A percentile compares a stretch with the other conserved stretches of the same genome.
phyloP scores from a whole-genome alignment of 495 filamentous ascomycete genomes.

The Xylaria nigripes region DNA sequence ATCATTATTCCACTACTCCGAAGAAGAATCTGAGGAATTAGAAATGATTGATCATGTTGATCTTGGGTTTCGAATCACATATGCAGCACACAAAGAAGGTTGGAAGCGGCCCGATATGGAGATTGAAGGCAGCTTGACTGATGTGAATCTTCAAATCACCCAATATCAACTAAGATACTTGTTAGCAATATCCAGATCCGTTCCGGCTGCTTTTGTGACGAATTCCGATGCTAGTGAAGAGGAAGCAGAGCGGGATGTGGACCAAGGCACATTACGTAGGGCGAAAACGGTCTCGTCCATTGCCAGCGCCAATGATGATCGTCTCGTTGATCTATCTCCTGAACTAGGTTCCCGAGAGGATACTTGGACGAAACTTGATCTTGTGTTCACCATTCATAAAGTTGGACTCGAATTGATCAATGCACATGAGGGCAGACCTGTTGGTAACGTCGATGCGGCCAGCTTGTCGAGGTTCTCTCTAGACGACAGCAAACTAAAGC shows the following conservation, averaged over 20 bases:
- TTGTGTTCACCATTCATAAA: slow-evolving; percentile 81
- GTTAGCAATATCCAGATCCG: slow-evolving; percentile 71
- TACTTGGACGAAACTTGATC: slow-evolving; percentile 87
- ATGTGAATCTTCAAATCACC: slow-evolving; percentile 82
- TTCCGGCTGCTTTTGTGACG: slow-evolving; percentile 76
- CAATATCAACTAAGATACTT: slow-evolving; percentile 86
- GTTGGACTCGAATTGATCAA: slow-evolving; percentile 84
- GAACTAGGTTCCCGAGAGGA: slow-evolving; percentile 56
- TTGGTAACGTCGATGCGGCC: slow-evolving; percentile 67
- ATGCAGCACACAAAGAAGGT: slow-evolving; percentile 73
- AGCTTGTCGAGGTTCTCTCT: slow-evolving; percentile 90
- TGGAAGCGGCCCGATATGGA: slow-evolving; percentile 83
- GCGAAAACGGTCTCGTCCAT: slow-evolving; percentile 40
- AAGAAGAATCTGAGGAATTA: slow-evolving; percentile 68
- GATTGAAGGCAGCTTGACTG: slow-evolving; percentile 81
- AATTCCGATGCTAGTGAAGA: slow-evolving; percentile 64
- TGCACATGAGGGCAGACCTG: slow-evolving; percentile 61
- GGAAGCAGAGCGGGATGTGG: slow-evolving; percentile 42
- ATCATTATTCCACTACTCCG: slow-evolving; percentile 76
- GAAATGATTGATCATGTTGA: slow-evolving; percentile 97
- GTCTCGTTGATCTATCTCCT: slow-evolving; percentile 50
- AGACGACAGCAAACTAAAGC: slow-evolving; percentile 82
- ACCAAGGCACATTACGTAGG: slow-evolving; percentile 36
- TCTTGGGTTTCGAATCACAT: slow-evolving; percentile 81
- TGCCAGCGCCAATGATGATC: slow-evolving; percentile 31